Conservation (phyloP, 148 eudicot species). For the Mesembryanthemum crystallinum region DNA sequence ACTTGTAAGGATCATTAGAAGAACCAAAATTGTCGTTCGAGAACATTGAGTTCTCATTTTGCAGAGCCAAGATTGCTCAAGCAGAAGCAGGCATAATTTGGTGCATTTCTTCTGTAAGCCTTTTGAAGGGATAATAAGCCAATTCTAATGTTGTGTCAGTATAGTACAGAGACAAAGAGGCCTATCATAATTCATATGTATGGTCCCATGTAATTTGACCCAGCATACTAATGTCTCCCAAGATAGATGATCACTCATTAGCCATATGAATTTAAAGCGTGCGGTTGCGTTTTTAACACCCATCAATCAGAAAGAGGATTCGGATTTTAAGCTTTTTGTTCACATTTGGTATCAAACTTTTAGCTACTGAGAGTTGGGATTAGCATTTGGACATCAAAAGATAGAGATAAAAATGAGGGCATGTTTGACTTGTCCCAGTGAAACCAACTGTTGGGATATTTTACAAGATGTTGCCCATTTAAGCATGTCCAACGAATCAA, state of each 20-base stretch:
- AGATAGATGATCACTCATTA: not conserved
- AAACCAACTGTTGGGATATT: not conserved
- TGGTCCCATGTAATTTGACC: conserved; percentile 33
- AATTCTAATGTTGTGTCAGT: conserved; percentile 14
- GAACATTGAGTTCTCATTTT: conserved; percentile 20
- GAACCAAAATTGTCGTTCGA: conserved; percentile 14
- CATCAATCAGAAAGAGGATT: conserved; percentile 11
- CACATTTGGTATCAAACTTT: not conserved
- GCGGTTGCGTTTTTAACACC: conserved; percentile 15
- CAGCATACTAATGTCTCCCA: conserved; percentile 12
- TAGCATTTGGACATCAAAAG: not conserved
- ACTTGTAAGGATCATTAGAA: conserved; percentile 10
- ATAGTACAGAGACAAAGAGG: conserved; percentile 24
- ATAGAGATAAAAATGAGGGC: not conserved
- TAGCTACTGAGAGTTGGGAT: conserved; percentile 5
- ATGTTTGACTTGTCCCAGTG: not conserved
- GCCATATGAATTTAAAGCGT: conserved; percentile 3
- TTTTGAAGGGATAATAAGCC: conserved; percentile 10
- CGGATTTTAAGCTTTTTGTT: not conserved
- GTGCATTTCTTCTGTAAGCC: not conserved
- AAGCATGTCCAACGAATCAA: no score
- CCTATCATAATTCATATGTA: conserved; percentile 16
- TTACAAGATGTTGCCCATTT: no score
- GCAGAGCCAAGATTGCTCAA: conserved; percentile 6
- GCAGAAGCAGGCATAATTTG: not conserved